phyloP scores from a whole-genome alignment of 768 basidiomycete species.

The Kwoniella botswanensis region DNA sequence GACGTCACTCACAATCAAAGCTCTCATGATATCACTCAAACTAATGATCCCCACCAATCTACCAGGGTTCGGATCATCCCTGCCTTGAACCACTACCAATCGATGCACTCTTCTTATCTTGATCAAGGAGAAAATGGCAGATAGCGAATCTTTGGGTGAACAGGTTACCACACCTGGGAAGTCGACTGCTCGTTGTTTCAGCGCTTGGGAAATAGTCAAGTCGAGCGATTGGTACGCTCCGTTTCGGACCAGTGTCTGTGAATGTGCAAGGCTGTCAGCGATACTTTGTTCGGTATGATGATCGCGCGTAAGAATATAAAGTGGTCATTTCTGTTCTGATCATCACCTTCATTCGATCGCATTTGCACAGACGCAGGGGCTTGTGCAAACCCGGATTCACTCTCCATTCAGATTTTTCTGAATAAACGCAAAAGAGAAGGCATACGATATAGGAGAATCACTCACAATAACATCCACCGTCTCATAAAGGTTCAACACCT shows the following conservation, averaged over 20 bases:
- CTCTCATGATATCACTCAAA: constrained; percentile 56
- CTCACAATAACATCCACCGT: constrained; percentile 97
- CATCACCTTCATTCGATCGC: neutral
- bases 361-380: too few relatives aligned
- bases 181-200: constrained; percentile 88
- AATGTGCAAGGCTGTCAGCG: neutral
- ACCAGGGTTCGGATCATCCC: constrained; percentile 51
- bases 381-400: too few relatives aligned
- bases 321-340: too few relatives aligned
- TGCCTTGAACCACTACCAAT: constrained; percentile 81
- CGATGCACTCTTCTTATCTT: constrained; percentile 93
- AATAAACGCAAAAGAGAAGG: neutral
- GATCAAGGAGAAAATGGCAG: constrained; percentile 85
- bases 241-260: constrained; percentile 86
- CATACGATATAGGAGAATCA: constrained; percentile 28
- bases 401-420: too few relatives aligned
- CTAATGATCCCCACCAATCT: constrained; percentile 56
- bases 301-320: too few relatives aligned
- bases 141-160: constrained; percentile 87
- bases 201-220: constrained; percentile 87
- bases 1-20: constrained; percentile 50
- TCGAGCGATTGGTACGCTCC: constrained; percentile 97
- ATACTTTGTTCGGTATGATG: neutral
- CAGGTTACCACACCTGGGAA: constrained; percentile 98
- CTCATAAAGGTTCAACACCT: constrained; percentile 95